Conservation (phyloP, 2,329 filamentous ascomycete genomes). For the Cladorrhinum sp. region DNA sequence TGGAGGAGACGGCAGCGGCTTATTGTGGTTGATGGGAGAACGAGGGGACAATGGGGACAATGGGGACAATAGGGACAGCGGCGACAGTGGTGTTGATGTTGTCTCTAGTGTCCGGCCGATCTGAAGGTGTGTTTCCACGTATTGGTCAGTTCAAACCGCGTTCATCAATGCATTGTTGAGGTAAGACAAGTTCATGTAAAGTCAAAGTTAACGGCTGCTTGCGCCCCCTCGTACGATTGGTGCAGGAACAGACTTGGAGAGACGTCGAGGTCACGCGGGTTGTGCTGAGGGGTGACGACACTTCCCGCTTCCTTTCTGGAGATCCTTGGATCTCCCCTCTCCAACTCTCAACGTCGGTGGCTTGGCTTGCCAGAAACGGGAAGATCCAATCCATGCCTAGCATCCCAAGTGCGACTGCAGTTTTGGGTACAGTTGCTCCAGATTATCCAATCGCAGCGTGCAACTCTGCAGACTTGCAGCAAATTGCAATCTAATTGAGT, state of each 20-base stretch:
- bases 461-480: not conserved
- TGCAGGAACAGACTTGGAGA: conserved; percentile 16
- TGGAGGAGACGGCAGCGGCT: conserved; percentile 56
- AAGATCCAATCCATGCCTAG: not conserved
- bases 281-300: conserved; percentile 18
- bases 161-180: not conserved
- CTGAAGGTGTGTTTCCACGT: conserved; percentile 1
- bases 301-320: conserved; percentile 4
- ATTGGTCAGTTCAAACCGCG: conserved; percentile 1
- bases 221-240: conserved; percentile 25
- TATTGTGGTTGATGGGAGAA: conserved; percentile 49
- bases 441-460: not conserved
- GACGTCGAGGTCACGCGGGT: conserved; percentile 25
- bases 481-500: not conserved
- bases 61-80: conserved; percentile 23
- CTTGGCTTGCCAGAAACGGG: conserved; percentile 4
- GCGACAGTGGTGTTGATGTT: conserved; percentile 9
- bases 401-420: not conserved
- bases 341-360: not conserved
- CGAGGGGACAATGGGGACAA: conserved; percentile 32
- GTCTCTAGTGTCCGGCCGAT: not conserved
- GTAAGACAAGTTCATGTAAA: not conserved
- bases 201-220: conserved; percentile 5
- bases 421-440: not conserved
- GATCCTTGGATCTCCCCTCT: conserved; percentile 2